These are phyloP conservation scores for Saprolegnia parasitica DNA, from an alignment of 352 stramenopile species.

Conservation along the genomic window DNA sequence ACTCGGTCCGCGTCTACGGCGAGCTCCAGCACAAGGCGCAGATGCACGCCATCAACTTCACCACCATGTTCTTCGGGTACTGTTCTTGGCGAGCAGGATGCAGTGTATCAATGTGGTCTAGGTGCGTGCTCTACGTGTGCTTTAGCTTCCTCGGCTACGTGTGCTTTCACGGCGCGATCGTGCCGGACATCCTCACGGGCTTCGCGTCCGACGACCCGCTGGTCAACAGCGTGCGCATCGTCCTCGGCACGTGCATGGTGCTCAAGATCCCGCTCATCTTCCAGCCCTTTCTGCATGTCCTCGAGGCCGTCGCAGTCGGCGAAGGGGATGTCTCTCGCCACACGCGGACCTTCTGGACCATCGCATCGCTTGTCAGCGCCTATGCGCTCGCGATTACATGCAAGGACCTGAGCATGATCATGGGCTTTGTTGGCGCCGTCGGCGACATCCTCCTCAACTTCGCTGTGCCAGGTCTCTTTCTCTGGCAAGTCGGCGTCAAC, in stretches of 20 bases:
- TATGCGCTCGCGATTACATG: constrained; percentile 67
- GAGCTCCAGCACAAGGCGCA: constrained; percentile 69
- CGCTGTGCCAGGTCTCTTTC: constrained; percentile 44
- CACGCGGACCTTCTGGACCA: not conserved
- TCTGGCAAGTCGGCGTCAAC: not conserved
- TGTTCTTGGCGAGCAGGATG: not conserved
- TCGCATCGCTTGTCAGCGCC: constrained; percentile 12
- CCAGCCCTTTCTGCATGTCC: constrained; percentile 67
- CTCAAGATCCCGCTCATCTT: constrained; percentile 82
- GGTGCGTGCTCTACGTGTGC: constrained; percentile 49
- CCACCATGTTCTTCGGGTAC: constrained; percentile 45
- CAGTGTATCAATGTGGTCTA: not conserved
- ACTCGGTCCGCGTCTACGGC: constrained; percentile 68
- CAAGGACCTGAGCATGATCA: constrained; percentile 60
- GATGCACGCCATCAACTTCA: constrained; percentile 63
- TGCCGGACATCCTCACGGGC: constrained; percentile 79
- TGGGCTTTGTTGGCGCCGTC: constrained; percentile 69
- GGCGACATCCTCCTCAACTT: constrained; percentile 67
- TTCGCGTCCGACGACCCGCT: constrained; percentile 62
- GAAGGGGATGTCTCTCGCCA: not conserved
- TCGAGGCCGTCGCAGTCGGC: constrained; percentile 8
- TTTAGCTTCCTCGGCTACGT: constrained; percentile 68
- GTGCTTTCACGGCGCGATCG: constrained; percentile 69
- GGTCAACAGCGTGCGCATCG: constrained; percentile 71
- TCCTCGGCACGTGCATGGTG: constrained; percentile 64